phyloP scores from a whole-genome alignment of 805 yeast species.

The Nakazawaea peltata region DNA sequence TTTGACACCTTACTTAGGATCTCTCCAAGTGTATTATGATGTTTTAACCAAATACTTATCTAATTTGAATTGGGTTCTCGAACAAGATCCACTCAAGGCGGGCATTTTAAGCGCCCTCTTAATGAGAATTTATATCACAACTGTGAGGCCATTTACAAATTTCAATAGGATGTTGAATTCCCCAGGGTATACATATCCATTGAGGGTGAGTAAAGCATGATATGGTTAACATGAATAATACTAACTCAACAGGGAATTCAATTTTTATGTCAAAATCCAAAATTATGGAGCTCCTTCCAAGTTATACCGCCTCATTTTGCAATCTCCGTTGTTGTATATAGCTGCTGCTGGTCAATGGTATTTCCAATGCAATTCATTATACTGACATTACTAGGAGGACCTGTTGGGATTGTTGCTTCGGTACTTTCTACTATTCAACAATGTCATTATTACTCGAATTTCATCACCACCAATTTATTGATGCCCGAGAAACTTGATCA shows the following conservation, averaged over 20 bases:
- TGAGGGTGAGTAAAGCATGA: constrained; percentile 3
- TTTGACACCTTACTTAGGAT: no score
- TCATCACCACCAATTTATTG: constrained; percentile 6
- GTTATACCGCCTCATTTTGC: constrained; percentile 9
- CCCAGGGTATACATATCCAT: constrained; percentile 5
- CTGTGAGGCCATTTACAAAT: constrained; percentile 5
- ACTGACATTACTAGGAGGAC: constrained; percentile 8
- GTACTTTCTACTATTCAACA: constrained; percentile 6
- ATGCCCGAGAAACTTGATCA: constrained; percentile 5
- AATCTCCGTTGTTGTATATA: constrained; percentile 2
- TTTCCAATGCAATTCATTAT: constrained; percentile 8
- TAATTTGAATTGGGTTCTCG: no score
- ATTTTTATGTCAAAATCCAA: constrained; percentile 5
- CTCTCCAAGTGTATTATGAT: no score
- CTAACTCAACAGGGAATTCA: constrained; percentile 4
- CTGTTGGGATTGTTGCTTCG: constrained; percentile 5
- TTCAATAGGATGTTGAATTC: constrained; percentile 6
- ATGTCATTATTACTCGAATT: constrained; percentile 10
- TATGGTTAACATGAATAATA: background rate
- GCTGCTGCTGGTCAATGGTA: constrained; percentile 2
- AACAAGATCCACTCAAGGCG: no score
- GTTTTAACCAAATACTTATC: no score
- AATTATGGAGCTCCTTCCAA: constrained; percentile 8
- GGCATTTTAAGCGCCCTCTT: background rate
- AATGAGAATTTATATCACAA: constrained; percentile 4